Evolutionary conservation across 805 yeast species (phyloP).

Genomic region (Saccharomycopsis capsularis): DNA sequence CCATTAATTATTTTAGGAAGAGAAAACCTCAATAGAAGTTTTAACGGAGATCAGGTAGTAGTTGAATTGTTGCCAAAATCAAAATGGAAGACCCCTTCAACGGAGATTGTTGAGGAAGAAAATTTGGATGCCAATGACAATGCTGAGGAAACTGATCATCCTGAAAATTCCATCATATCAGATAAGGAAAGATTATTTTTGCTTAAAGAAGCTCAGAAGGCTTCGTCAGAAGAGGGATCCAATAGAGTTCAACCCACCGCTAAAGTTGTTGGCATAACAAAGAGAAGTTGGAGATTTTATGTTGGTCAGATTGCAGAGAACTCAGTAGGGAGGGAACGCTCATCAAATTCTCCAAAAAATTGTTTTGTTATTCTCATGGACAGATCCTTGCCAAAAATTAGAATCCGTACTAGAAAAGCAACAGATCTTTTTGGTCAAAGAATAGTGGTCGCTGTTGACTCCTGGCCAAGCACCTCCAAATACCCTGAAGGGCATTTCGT

Average conservation of each 20-base stretch:
- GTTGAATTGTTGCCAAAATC: constrained; percentile 81
- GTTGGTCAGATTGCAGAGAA: constrained; percentile 88
- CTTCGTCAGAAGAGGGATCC: constrained; percentile 41
- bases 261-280: constrained; percentile 75
- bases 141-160: constrained; percentile 46
- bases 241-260: constrained; percentile 82
- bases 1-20: constrained; percentile 81
- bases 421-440: constrained; percentile 78
- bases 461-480: constrained; percentile 81
- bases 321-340: constrained; percentile 48
- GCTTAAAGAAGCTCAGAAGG: constrained; percentile 68
- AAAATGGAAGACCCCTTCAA: constrained; percentile 84
- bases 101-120: constrained; percentile 72
- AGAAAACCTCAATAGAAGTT: constrained; percentile 80
- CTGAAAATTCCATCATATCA: constrained; percentile 40
- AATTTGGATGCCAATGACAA: constrained; percentile 52
- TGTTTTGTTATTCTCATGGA: constrained; percentile 90
- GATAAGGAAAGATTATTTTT: constrained; percentile 67
- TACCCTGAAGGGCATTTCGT: constrained; percentile 95
- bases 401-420: constrained; percentile 84
- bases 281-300: constrained; percentile 92
- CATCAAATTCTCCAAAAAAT: constrained; percentile 59
- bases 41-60: constrained; percentile 86
- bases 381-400: constrained; percentile 73
- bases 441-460: constrained; percentile 85